Evolutionary conservation across 768 basidiomycete genomes (phyloP), one percentile per base, ranked within the genome.

Genomic region (Lenzites betulinus): DNA sequence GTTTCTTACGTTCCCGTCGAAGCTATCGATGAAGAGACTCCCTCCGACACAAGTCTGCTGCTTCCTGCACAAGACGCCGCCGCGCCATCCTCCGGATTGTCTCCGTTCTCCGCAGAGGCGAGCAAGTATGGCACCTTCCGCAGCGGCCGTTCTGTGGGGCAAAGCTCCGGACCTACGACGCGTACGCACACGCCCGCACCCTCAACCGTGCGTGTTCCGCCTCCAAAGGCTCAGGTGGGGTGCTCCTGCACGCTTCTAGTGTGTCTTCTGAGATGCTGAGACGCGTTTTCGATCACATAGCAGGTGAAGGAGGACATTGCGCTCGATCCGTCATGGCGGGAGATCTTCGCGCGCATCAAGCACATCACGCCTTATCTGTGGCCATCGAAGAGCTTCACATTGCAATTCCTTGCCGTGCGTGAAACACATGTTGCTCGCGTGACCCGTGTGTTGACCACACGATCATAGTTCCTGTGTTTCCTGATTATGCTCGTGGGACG

Each of bases 81-180:
- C 30, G 76, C 75, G 28, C 63, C 81, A 0, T 84, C 87, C 8
- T 77, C 82, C 2, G 82, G 83, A 26, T 78, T 88, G 18, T 78
- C 82, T 30, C 73, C 81, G 44, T 72, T 80, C 28, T 67, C 78
- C 15, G 75, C 75, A 11, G 69, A 75, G 59, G 70, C 72, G 51
- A 79, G 77, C 72, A 91, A 90, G 71, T 93, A 93, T 69, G 91
- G 91, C 16, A 92, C 91, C 13, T 92, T 91, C 79, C 77, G 75
- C 53, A 75, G 76, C 25, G 71, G 77, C 15, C 80, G 79, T 30
- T 83, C 83, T n/a, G 75, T 76, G 35, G 66, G 81, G 26, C 81
- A 80, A 50, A 74, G 76, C 38, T 87, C 87, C 33, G 78, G 75
- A 13, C 83, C 83, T 12, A 80, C 79, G 1, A 86, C 87, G 16